phyloP scores from a whole-genome alignment of 1,284 basidiomycete genomes.

The Heterobasidion irregulare region DNA sequence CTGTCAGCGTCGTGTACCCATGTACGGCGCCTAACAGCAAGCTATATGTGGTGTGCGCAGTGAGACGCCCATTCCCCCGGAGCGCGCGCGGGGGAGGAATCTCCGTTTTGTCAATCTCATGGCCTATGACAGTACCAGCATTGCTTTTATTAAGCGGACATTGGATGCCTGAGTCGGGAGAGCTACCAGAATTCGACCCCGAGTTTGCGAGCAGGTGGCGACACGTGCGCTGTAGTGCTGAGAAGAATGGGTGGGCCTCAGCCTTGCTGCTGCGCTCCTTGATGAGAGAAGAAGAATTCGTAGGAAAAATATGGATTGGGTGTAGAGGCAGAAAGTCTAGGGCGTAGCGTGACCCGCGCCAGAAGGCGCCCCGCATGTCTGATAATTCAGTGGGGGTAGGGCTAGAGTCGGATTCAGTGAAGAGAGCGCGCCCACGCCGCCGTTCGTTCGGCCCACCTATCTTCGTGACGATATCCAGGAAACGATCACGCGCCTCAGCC shows the following conservation, averaged over 20 bases:
- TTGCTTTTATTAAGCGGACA: no score
- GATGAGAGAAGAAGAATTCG: slow-evolving; percentile 23
- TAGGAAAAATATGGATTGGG: slow-evolving; percentile 36
- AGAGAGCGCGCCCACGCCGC: slow-evolving; percentile 48
- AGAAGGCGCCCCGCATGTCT: slow-evolving; percentile 39
- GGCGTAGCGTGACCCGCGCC: slow-evolving; percentile 56
- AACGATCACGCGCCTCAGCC: slow-evolving; percentile 59
- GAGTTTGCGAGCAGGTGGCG: slow-evolving; percentile 40
- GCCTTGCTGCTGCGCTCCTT: slow-evolving; percentile 6
- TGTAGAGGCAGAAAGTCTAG: slow-evolving; percentile 40
- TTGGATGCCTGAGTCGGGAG: no score
- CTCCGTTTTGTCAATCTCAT: slow-evolving; percentile 17
- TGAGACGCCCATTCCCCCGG: slow-evolving; percentile 48
- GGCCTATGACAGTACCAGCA: no score
- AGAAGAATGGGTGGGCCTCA: slow-evolving; percentile 29
- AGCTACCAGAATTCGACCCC: neutral
- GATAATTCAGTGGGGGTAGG: slow-evolving; percentile 3
- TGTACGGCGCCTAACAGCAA: slow-evolving; percentile 58
- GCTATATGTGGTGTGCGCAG: slow-evolving; percentile 63
- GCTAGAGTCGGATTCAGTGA: slow-evolving; percentile 20
- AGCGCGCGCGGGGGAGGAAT: slow-evolving; percentile 45
- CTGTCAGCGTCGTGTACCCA: slow-evolving; percentile 77
- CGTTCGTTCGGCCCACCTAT: slow-evolving; percentile 63
- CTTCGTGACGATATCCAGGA: slow-evolving; percentile 59
- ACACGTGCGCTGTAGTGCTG: slow-evolving; percentile 40